phyloP scores from a whole-genome alignment of 73 alveolate genomes.

The Halteria grandinella region DNA sequence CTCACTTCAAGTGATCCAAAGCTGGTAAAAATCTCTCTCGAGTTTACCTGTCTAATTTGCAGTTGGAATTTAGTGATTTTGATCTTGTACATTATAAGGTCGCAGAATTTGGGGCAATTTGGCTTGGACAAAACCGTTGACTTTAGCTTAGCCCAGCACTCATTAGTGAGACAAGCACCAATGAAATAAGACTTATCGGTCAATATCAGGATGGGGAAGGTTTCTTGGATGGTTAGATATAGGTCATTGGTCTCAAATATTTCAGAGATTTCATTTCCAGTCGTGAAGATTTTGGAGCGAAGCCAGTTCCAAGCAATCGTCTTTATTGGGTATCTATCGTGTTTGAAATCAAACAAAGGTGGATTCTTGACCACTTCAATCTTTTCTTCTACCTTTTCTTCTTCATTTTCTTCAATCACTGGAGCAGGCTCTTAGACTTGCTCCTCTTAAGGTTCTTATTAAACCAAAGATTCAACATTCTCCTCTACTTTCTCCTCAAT shows the following conservation, averaged over 20 bases:
- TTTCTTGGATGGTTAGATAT: conserved; percentile 20
- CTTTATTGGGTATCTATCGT: too few relatives aligned
- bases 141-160: not conserved
- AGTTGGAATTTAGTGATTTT: conserved; percentile 23
- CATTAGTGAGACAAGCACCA: conserved; percentile 16
- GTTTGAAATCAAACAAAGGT: too few relatives aligned
- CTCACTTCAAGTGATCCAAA: conserved; percentile 31
- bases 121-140: not conserved
- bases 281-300: too few relatives aligned
- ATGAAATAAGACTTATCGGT: conserved; percentile 39
- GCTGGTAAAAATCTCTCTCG: conserved; percentile 29
- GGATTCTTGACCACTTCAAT: too few relatives aligned
- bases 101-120: conserved; percentile 12
- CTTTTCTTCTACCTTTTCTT: too few relatives aligned
- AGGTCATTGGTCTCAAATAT: not conserved
- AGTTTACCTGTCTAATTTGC: conserved; percentile 22
- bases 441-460: too few relatives aligned
- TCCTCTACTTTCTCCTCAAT: too few relatives aligned
- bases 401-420: too few relatives aligned
- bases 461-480: too few relatives aligned
- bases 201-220: conserved; percentile 20
- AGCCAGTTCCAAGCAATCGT: too few relatives aligned
- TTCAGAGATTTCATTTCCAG: too few relatives aligned
- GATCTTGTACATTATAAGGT: not conserved
- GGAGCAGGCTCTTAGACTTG: too few relatives aligned